Evolutionary conservation across 2,329 filamentous ascomycete genomes (phyloP).

Genomic region (Trichoderma sp.): DNA sequence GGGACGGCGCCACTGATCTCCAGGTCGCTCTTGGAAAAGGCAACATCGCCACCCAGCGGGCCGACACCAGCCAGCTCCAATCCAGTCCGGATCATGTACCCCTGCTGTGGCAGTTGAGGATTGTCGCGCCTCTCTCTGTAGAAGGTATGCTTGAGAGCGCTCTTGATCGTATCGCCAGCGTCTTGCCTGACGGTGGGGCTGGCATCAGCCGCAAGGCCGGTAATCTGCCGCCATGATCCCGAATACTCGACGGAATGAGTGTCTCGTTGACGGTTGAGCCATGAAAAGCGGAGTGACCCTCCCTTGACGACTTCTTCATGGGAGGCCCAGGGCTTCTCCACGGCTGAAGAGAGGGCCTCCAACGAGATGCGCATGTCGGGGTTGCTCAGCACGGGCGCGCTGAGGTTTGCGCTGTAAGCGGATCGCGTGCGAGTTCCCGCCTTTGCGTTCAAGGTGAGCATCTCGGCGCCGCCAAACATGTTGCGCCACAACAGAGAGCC

Average conservation of each 20-base stretch:
- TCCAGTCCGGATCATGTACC: conserved; percentile 76
- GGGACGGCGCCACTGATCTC: conserved; percentile 78
- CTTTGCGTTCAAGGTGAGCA: conserved; percentile 82
- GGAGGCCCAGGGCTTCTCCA: conserved; percentile 88
- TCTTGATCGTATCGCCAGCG: conserved; percentile 90
- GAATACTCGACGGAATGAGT: conserved; percentile 80
- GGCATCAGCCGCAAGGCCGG: conserved; percentile 72
- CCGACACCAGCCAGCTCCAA: conserved; percentile 88
- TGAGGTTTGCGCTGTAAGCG: conserved; percentile 84
- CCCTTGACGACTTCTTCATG: conserved; percentile 89
- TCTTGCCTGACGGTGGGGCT: conserved; percentile 81
- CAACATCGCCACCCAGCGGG: conserved; percentile 80
- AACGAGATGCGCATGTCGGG: conserved; percentile 78
- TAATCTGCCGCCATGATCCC: conserved; percentile 85
- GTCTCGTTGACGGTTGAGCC: conserved; percentile 66
- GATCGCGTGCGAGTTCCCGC: conserved; percentile 88
- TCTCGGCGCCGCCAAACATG: conserved; percentile 91
- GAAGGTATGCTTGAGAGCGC: conserved; percentile 79
- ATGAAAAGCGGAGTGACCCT: conserved; percentile 74
- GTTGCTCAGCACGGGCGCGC: conserved; percentile 80
- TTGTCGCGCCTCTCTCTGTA: conserved; percentile 80
- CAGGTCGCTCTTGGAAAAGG: conserved; percentile 90
- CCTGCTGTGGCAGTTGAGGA: conserved; percentile 78
- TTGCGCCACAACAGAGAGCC: conserved; percentile 86
- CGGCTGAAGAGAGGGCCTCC: conserved; percentile 80